Conservation (phyloP, 306 rosid species). For the Casuarina glauca region DNA sequence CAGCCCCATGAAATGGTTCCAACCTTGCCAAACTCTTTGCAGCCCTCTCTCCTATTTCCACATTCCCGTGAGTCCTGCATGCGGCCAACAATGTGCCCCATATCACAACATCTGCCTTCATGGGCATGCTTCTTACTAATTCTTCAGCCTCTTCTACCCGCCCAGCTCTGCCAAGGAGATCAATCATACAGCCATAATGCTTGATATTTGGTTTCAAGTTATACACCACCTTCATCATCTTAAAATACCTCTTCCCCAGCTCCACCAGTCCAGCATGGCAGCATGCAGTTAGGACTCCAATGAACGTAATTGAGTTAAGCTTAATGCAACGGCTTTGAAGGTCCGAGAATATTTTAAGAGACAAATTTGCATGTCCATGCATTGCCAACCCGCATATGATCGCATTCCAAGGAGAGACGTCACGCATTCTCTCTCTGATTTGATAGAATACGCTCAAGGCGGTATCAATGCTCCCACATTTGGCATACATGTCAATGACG, state of each 20-base stretch:
- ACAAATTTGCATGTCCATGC: constrained; percentile 69
- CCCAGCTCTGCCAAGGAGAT: constrained; percentile 93
- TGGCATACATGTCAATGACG: constrained; percentile 84
- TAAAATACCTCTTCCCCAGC: constrained; percentile 64
- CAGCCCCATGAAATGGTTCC: constrained; percentile 79
- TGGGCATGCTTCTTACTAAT: constrained; percentile 67
- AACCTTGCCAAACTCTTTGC: constrained; percentile 57
- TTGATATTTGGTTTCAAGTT: constrained; percentile 74
- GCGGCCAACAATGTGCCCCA: constrained; percentile 96
- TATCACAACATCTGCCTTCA: constrained; percentile 74
- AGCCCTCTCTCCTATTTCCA: constrained; percentile 81
- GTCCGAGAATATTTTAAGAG: constrained; percentile 68
- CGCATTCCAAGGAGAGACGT: constrained; percentile 92
- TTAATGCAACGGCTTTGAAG: constrained; percentile 54
- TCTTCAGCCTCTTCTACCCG: constrained; percentile 75
- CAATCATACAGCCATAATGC: constrained; percentile 94
- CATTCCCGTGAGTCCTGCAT: constrained; percentile 72
- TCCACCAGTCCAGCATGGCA: constrained; percentile 85
- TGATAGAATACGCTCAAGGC: constrained; percentile 67
- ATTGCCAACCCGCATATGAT: constrained; percentile 82
- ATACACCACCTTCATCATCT: constrained; percentile 65
- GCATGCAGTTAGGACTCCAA: constrained; percentile 86
- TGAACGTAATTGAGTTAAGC: constrained; percentile 76
- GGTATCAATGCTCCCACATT: constrained; percentile 75
- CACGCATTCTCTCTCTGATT: constrained; percentile 42